Evolutionary conservation across 2,329 filamentous ascomycete species (phyloP), one percentile per base, ranked within the genome.

Genomic region (Alternaria rosae): DNA sequence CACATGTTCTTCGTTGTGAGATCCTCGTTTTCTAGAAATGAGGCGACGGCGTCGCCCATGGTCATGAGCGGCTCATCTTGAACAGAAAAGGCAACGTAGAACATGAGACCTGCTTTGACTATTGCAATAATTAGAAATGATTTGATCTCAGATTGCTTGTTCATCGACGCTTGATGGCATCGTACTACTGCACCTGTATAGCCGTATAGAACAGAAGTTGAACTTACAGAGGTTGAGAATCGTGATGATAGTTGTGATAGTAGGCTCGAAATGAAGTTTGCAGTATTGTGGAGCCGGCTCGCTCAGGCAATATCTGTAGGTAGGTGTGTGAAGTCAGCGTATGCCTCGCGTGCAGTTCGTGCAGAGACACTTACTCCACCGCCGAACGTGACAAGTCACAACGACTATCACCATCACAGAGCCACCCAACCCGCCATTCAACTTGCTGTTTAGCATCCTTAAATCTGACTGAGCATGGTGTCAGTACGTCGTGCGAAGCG

Each of bases 41-140:
- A 69, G 8, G 66, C 68, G 1, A 72, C 57, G 2, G 69, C 72
- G 48, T 74, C 72, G 15, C 72, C 72, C 48, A 70, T 68, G 1
- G 67, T 72, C n/a, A 71, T 61, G 5, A 74, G 57, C 2, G 71
- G 70, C 9, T 72, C 65, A 4, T 68, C 68, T 17, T 61, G 55
- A 11, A 64, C 53, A 1, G 41, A 13, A 7, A 65, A 64, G 6
- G 61, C 61, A 4, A 66, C 57, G n/a, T 57, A 66, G 17, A 71
- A 66, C 28, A 76, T 73, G 6, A 70, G 25, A 6, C 17, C 41
- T 6, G 65, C 70, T 51, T 76, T 76, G 28, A 71, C 32, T 20
- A 63, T 35, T 17, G 5, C n/a, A 38, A 38, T 4, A 3, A n/a
- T 38, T 38, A 38, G 35, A 38, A n/a, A 17, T 38, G 35, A 6